A percentile compares a stretch with the other conserved stretches of the same genome.
Conservation (phyloP, 2,329 filamentous ascomycete genomes). For the Grosmannia penicillata region DNA sequence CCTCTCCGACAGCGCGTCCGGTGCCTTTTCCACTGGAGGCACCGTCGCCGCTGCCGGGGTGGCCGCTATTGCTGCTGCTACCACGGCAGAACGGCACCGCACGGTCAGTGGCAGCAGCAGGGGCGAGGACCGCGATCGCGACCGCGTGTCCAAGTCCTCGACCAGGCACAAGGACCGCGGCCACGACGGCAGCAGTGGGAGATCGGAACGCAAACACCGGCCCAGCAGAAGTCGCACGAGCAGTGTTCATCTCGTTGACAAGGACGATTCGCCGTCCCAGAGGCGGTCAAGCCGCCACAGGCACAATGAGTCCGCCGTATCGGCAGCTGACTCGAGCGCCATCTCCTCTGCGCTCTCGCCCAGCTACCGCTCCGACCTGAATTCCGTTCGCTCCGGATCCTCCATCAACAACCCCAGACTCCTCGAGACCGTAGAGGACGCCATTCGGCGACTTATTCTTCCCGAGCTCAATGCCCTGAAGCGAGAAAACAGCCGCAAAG, state of each 20-base stretch:
- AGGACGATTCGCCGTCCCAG: slow-evolving; percentile 29
- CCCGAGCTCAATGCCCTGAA: slow-evolving; percentile 87
- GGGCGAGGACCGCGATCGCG: slow-evolving; percentile 18
- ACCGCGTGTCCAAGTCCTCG: slow-evolving; percentile 13
- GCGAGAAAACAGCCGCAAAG: slow-evolving; percentile 69
- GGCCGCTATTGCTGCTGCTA: slow-evolving; percentile 25
- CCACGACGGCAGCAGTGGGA: slow-evolving; percentile 25
- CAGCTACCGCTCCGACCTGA: slow-evolving; percentile 41
- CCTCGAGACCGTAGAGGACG: slow-evolving; percentile 83
- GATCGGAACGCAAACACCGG: slow-evolving; percentile 33
- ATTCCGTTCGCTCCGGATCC: slow-evolving; percentile 41
- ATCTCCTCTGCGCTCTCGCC: slow-evolving; percentile 37
- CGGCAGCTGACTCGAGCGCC: slow-evolving; percentile 37
- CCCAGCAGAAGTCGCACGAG: slow-evolving; percentile 34
- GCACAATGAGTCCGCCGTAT: slow-evolving; percentile 35
- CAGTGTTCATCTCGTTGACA: slow-evolving; percentile 27
- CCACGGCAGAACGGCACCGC: slow-evolving; percentile 22
- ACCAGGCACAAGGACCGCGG: slow-evolving; percentile 6
- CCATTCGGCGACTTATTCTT: slow-evolving; percentile 75
- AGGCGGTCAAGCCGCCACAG: slow-evolving; percentile 36
- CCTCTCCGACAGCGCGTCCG: slow-evolving; percentile 27
- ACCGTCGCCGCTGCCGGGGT: slow-evolving; percentile 23
- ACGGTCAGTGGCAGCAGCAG: slow-evolving; percentile 11
- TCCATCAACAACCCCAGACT: slow-evolving; percentile 88
- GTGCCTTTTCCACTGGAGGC: slow-evolving; percentile 23